Conservation (phyloP, 148 eudicot species). For the Camellia japonica region DNA sequence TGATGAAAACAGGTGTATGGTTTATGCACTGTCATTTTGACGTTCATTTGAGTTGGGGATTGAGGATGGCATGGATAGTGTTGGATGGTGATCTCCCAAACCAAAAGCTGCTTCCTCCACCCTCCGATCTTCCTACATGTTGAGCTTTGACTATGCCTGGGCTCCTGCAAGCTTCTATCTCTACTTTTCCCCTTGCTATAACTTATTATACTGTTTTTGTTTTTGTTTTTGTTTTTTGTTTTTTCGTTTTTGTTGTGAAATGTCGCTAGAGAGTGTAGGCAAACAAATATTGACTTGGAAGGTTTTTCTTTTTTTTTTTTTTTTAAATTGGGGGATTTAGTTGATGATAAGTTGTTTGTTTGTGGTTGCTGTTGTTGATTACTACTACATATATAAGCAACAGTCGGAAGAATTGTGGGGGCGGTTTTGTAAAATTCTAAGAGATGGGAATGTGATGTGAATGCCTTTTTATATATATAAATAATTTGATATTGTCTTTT, state of each 20-base stretch:
- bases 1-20: constrained; percentile 48
- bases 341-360: neutral
- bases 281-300: neutral
- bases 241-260: neutral
- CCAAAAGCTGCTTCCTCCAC: constrained; percentile 65
- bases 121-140: constrained; percentile 63
- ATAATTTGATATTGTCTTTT: too few species aligned
- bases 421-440: neutral
- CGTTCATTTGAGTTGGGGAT: constrained; percentile 67
- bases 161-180: neutral
- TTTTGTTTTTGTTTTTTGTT: neutral
- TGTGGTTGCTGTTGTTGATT: neutral
- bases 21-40: constrained; percentile 76
- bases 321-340: neutral
- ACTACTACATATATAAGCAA: too few species aligned
- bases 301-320: too few species aligned
- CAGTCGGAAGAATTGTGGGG: neutral
- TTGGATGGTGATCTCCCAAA: constrained; percentile 55
- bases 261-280: neutral
- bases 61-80: constrained; percentile 69
- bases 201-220: neutral
- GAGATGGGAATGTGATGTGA: neutral
- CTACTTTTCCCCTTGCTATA: neutral
- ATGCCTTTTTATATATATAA: too few species aligned
- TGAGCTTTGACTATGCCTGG: constrained; percentile 13